Conservation (phyloP, 2,329 filamentous ascomycete genomes). For the Colletotrichum nymphaeae region DNA sequence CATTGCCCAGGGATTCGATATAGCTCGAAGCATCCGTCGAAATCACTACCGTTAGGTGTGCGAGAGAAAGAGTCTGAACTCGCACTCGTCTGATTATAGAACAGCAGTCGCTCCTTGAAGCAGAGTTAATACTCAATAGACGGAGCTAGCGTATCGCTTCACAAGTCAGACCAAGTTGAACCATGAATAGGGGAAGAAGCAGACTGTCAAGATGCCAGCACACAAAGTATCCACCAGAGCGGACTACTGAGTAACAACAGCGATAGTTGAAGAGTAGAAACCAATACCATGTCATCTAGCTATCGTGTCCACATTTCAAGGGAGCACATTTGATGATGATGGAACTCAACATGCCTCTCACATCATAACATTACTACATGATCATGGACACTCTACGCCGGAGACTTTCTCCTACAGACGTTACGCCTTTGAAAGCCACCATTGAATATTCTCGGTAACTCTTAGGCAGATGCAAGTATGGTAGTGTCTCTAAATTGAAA, state of each 20-base stretch:
- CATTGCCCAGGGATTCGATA: neutral
- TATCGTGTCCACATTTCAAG: neutral
- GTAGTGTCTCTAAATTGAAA: neutral
- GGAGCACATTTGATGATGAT: neutral
- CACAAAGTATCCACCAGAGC: too few species aligned
- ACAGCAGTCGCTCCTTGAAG: accelerated
- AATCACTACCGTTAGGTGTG: neutral
- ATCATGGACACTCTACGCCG: neutral
- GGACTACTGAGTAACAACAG: too few species aligned
- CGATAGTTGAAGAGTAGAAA: neutral
- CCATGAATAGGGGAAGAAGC: too few species aligned
- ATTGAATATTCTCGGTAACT: neutral
- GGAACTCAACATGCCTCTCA: neutral
- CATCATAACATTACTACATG: neutral
- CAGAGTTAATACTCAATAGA: neutral
- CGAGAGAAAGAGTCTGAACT: too few species aligned
- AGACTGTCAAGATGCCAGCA: too few species aligned
- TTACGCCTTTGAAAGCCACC: too few species aligned
- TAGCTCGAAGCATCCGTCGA: neutral
- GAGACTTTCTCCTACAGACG: too few species aligned
- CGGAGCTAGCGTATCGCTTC: too few species aligned
- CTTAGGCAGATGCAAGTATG: neutral
- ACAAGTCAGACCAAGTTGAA: too few species aligned
- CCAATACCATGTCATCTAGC: neutral
- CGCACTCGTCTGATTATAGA: too few species aligned